Base-by-base conservation (phyloP, 306 rosid genomes). In the Macrotyloma uniflorum region DNA sequence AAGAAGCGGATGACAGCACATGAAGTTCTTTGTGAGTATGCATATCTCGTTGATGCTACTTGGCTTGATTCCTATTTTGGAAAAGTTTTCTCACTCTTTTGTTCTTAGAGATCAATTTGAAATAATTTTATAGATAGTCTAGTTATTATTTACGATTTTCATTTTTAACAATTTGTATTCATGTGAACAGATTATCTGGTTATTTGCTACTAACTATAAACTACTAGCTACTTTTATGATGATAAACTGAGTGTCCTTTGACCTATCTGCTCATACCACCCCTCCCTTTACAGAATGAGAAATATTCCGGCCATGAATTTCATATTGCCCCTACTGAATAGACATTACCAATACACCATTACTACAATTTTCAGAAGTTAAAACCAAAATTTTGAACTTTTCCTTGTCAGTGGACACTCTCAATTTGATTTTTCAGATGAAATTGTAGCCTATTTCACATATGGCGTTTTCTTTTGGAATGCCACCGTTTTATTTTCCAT, bases 21-120 rank as follows among this genome's bases (percentile, higher is more conserved):
- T 82, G 99, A 95, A 91, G 99, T 88, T 74, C 97, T 95, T 78
- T 67, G 99, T 95, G 86, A 95, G 99, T 88, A 78, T 69, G 79
- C 76, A 50, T 62, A 62, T 36, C 47, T 67, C 1, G 0, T 33
- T 64, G 32, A 65, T 71, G 53, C 75, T 67, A 18, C 70, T 70
- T 76, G 16, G 28, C 45, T 50, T 59, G 40, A 78, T 55, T 67
- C 33, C 54, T 71, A 24, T 50, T 38, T 38, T 70, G 38, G 58
- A 64, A 55, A 50, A 61, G 50, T 74, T 73, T 59, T 57, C 53
- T 49, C 28, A 28, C 18, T 18, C 14, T 43, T 79, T 51, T 28
- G 45, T 67, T 16, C 42, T 38, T 12, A 32, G 26, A 58, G 70
- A 69, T 58, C 9, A 26, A 3, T 35, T 61, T 65, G 49, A 30